Conservation (phyloP, 352 stramenopile species). For the Globisporangium emineosum region DNA sequence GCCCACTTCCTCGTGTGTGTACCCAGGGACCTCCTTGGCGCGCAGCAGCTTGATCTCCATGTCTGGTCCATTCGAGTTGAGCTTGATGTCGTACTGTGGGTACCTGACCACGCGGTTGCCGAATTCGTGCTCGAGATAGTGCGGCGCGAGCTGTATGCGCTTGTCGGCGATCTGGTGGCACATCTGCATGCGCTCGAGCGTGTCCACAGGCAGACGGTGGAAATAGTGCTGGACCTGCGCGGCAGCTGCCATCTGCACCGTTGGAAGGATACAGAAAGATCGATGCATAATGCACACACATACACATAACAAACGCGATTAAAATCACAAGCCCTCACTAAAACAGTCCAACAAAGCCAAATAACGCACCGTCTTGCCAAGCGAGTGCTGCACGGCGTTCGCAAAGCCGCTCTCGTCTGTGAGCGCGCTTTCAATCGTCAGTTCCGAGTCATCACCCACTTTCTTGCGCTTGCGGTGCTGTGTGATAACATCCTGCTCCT, state of each 20-base stretch:
- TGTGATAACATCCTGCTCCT: constrained; percentile 55
- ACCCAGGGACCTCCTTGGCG: constrained; percentile 47
- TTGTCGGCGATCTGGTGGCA: constrained; percentile 55
- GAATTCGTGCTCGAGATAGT: constrained; percentile 57
- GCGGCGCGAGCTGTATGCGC: constrained; percentile 45
- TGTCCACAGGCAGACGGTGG: constrained; percentile 58
- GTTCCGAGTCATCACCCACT: constrained; percentile 36
- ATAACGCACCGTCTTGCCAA: constrained; percentile 21
- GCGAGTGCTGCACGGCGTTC: constrained; percentile 17
- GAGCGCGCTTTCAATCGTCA: constrained; percentile 25
- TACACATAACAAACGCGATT: neutral
- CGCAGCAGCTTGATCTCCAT: constrained; percentile 79
- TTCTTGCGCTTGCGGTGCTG: constrained; percentile 77
- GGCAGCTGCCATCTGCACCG: constrained; percentile 24
- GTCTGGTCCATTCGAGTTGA: constrained; percentile 76
- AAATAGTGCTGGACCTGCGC: constrained; percentile 63
- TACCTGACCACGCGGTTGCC: constrained; percentile 37
- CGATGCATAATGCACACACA: neutral
- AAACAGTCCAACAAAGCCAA: neutral
- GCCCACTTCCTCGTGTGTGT: constrained; percentile 58
- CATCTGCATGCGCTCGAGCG: constrained; percentile 46
- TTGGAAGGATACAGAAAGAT: neutral
- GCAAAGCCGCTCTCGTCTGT: constrained; percentile 25
- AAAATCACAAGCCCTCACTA: neutral
- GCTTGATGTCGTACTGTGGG: constrained; percentile 73